Evolutionary conservation across 2,329 filamentous ascomycete species (phyloP).

Genomic region (Samsoniella hepiali): DNA sequence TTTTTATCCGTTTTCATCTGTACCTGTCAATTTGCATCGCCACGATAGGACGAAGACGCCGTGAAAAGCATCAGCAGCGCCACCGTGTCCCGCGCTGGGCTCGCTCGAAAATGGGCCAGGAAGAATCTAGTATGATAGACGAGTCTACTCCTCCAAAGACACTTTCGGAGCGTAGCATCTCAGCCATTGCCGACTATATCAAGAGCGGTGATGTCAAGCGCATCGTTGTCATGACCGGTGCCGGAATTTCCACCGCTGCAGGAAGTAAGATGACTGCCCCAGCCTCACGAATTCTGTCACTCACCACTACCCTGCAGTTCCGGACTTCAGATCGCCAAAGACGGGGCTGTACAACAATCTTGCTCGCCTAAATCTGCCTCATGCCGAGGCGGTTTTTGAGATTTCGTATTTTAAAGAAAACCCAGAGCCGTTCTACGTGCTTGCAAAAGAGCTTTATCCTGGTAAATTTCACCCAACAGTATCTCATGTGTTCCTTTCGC

Average conservation of each 20-base stretch:
- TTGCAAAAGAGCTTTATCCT: slow-evolving; percentile 89
- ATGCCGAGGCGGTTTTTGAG: slow-evolving; percentile 92
- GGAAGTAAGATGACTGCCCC: slow-evolving; percentile 48
- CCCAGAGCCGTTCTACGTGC: slow-evolving; percentile 84
- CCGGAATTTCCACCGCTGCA: slow-evolving; percentile 77
- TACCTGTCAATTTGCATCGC: slow-evolving; percentile 20
- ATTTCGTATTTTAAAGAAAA: slow-evolving; percentile 83
- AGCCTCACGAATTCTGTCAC: neutral
- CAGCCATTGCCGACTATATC: slow-evolving; percentile 78
- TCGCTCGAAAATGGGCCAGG: slow-evolving; percentile 75
- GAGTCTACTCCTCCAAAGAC: slow-evolving; percentile 62
- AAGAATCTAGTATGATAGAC: slow-evolving; percentile 64
- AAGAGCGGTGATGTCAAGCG: slow-evolving; percentile 61
- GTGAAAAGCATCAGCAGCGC: slow-evolving; percentile 34
- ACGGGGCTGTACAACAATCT: slow-evolving; percentile 95
- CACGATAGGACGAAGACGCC: slow-evolving; percentile 41
- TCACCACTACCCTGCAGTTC: slow-evolving; percentile 52
- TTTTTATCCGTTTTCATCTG: slow-evolving; percentile 1
- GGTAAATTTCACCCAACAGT: slow-evolving; percentile 86
- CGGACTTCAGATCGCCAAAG: slow-evolving; percentile 90
- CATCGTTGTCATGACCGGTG: slow-evolving; percentile 87
- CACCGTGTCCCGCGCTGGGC: slow-evolving; percentile 32
- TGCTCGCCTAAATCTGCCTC: slow-evolving; percentile 76
- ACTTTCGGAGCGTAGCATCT: slow-evolving; percentile 65
- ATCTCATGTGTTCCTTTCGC: slow-evolving; percentile 80